phyloP scores from a whole-genome alignment of 805 yeast species.

The Ogataea pilisensis region DNA sequence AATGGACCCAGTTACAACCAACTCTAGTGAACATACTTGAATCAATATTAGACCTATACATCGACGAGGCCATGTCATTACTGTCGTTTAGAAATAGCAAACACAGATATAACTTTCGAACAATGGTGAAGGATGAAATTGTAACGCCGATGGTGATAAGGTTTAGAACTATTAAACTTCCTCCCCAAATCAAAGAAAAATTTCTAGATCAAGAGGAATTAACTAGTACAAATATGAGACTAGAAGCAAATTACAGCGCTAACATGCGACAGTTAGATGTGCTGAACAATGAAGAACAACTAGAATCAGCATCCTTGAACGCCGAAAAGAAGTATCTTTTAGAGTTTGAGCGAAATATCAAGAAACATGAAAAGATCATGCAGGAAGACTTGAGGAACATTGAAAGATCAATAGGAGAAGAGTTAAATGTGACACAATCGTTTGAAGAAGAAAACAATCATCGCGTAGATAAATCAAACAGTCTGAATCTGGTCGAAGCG shows the following conservation, averaged over 20 bases:
- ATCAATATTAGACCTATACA: conserved; percentile 15
- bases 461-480: conserved; percentile 1
- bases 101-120: conserved; percentile 17
- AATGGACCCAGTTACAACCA: conserved; percentile 20
- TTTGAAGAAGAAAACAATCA: conserved; percentile 1
- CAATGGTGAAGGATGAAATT: conserved; percentile 17
- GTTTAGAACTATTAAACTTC: conserved; percentile 21
- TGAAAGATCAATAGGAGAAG: not conserved
- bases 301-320: conserved; percentile 17
- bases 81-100: conserved; percentile 12
- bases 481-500: conserved; percentile 2
- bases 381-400: conserved; percentile 8
- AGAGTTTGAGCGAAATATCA: conserved; percentile 15
- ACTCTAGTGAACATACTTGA: conserved; percentile 10
- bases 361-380: conserved; percentile 12
- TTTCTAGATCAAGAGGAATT: conserved; percentile 26
- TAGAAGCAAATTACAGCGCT: conserved; percentile 24
- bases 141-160: conserved; percentile 20
- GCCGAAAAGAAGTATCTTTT: conserved; percentile 19
- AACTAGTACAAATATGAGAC: conserved; percentile 17
- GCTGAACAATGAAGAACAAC: conserved; percentile 18
- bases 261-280: conserved; percentile 25
- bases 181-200: conserved; percentile 21
- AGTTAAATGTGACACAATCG: not conserved
- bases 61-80: conserved; percentile 17